Base-by-base conservation (phyloP, 1,284 basidiomycete species). In the Naganishia sp. region DNA sequence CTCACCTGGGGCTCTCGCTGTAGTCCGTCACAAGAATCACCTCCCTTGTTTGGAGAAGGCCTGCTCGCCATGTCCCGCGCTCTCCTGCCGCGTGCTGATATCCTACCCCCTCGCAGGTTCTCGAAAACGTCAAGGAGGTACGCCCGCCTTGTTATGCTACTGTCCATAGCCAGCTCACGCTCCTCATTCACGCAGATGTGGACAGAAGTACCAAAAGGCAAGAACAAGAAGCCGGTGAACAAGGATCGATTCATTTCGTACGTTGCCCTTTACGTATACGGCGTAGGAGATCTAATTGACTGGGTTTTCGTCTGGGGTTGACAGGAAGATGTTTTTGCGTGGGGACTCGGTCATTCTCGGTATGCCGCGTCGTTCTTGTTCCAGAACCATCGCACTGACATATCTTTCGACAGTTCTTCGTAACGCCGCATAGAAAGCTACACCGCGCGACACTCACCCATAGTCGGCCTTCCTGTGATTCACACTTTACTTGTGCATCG, bases 171-270 rank as follows among this genome's bases (percentile, higher is more conserved):
- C 49, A 47, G 56, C 41, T 45, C 18, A 46, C 11, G 6, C 41
- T 15, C 23, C 2, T 35, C 41, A 6, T 46, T 15, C 11, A 21
- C 41, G 23, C 69, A 95, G 90, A 97, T 97, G 95, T 99, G 96
- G 96, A 97, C 94, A 32, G 96, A 99, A 79, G 82, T 90, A 63
- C 96, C 96, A 25, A 99, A 98, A 81, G 93, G 93, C 58, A 99
- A 98, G 83, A 93, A 92, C 78, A 96, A 96, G 83, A 98, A 98
- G 80, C 91, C 96, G 3, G 88, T 99, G 68, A 98, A 99, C 84
- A 97, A 96, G 82, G 94, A 99, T 82, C 86, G 96, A 50, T 99
- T 99, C 83, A 96, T 99, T 78, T 96, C 93, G 82, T 99, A 95
- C 82, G 96, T 13, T 88, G 93, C 31, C 11, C 4, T 25, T 41